Base-by-base conservation (phyloP, 441 rosid genomes). In the Melastoma candidum region DNA sequence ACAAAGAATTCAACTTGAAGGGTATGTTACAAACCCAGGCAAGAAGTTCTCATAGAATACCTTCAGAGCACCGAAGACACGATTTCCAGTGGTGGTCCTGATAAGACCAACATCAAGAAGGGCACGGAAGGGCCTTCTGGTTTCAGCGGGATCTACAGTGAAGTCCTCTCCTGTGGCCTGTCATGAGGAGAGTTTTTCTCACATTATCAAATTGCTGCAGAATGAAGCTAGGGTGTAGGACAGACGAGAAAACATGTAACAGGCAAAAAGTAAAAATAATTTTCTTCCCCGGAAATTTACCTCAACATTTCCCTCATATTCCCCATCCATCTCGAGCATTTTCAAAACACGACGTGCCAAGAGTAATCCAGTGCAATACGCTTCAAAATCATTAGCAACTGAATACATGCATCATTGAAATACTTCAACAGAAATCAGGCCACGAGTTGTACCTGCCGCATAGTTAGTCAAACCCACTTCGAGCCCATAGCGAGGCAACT, bases 91-190 rank as follows among this genome's bases (percentile, higher is more conserved):
- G n/a, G 97, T 86, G 25, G 97, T 89, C 63, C 73, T 82, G 61
- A 86, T 12, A 27, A 89, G 78, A 24, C 97, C 97, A 22, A 89
- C 97, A 82, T 89, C 97, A 67, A 89, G 97, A 48, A 90, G 85
- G 48, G 96, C 95, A 51, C 95, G 95, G 83, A 90, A 90, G 4
- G 97, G 97, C 73, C 97, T 81, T 71, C 93, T 77, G 56, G 58
- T 69, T 2, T 77, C 97, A 53, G 82, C 72, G 67, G 88, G 95
- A 46, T 89, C 97, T 11, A 86, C 86, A 3, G 88, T 78, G 48
- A 44, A 89, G 60, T 89, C 97, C 74, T 82, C 97, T 7, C 97
- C 97, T 11, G 82, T 74, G 7, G 94, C 97, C 95, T 86, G 63
- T 17, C 27, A 43, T 27, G 44, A 27, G 24, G 3, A 55, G 1